Percentiles rank a stretch among this genome's conserved stretches.
These are phyloP conservation scores for Cercophora sp. DNA, from an alignment of 495 filamentous ascomycete genomes.

Conservation along the genomic window DNA sequence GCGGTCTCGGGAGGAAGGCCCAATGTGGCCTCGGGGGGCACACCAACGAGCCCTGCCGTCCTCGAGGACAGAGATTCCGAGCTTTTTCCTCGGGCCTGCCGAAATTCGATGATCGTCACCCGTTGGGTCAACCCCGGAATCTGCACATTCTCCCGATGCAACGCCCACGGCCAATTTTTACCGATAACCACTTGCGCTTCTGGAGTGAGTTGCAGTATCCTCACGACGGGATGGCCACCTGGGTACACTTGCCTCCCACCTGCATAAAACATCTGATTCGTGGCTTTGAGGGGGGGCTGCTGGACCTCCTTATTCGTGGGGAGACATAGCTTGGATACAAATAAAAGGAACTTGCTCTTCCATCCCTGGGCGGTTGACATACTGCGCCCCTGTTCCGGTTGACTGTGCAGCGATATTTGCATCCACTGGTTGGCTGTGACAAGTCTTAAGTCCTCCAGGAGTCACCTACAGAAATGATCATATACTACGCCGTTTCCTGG, in stretches of 20 bases:
- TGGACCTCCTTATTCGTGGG: slow-evolving; percentile 1
- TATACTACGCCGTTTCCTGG: slow-evolving; percentile 1
- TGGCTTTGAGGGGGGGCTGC: background rate
- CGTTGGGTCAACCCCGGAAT: slow-evolving; percentile 1
- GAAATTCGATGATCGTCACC: slow-evolving; percentile 1
- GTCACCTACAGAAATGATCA: slow-evolving; percentile 2
- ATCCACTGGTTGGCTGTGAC: background rate
- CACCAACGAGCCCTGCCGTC: slow-evolving; percentile 1
- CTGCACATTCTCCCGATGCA: slow-evolving; percentile 1
- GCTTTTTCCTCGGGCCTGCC: slow-evolving; percentile 1
- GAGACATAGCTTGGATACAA: slow-evolving; percentile 2
- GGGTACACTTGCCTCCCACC: slow-evolving; percentile 1
- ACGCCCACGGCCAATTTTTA: slow-evolving; percentile 1
- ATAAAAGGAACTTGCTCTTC: slow-evolving; percentile 2
- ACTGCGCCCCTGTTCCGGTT: slow-evolving; percentile 1
- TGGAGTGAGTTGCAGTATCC: slow-evolving; percentile 2
- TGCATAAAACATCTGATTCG: slow-evolving; percentile 2
- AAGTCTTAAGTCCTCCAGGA: slow-evolving; percentile 1
- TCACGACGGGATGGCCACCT: background rate
- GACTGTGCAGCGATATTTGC: slow-evolving; percentile 2
- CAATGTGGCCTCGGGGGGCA: slow-evolving; percentile 1
- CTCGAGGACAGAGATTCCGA: slow-evolving; percentile 1
- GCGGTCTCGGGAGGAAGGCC: background rate
- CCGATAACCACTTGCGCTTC: slow-evolving; percentile 1
- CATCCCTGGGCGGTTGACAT: slow-evolving; percentile 1